Base-by-base conservation (phyloP, 495 filamentous ascomycete species). In the Penicillium lividum region DNA sequence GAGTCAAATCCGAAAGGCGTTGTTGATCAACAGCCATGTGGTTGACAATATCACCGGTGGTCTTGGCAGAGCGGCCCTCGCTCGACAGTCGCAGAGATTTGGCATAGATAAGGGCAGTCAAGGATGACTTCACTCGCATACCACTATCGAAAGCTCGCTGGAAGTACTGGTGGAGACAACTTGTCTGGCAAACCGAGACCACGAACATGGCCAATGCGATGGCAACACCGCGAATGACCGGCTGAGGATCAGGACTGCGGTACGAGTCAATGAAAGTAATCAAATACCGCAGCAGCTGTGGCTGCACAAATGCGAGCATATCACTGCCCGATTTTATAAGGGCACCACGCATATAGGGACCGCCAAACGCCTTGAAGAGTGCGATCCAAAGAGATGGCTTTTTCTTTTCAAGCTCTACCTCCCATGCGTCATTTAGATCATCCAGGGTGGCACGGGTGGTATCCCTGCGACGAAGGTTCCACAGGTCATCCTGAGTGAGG, bases 1-100 rank as follows among this genome's bases (percentile, higher is more conserved):
- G 95, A 3, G 93, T 93, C 53, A 99, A 77, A 75, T 99, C 95
- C 62, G 97, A 89, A 42, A 99, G 81, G 31, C 95, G 85, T 68
- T 98, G 94, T 45, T 92, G 93, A 71, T 99, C 95, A 22, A 98
- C 93, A 27, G 95, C 94, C 91, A 98, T 98, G 69, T 95, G 91
- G 64, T 98, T 99, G 63, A 99, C 95, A 73, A 98, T 97, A 71
- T 99, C 95, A 48, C 95, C 95, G 2, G 95, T 98, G 3, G 92
- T 91, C 74, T 98, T 97, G 25, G 85, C 67, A n/a, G 89, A 81
- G 43, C 93, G 83, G 15, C 93, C 95, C 74, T 99, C 95, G 65
- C 95, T 97, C 0, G 92, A 96, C 10, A 99, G 80, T 51, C 83
- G 88, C 68, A 97, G 80, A 1, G 91, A 87, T 74, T 99, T 99